These are phyloP conservation scores for Stentor coeruleus DNA, from an alignment of 73 alveolate genomes.

Conservation along the genomic window DNA sequence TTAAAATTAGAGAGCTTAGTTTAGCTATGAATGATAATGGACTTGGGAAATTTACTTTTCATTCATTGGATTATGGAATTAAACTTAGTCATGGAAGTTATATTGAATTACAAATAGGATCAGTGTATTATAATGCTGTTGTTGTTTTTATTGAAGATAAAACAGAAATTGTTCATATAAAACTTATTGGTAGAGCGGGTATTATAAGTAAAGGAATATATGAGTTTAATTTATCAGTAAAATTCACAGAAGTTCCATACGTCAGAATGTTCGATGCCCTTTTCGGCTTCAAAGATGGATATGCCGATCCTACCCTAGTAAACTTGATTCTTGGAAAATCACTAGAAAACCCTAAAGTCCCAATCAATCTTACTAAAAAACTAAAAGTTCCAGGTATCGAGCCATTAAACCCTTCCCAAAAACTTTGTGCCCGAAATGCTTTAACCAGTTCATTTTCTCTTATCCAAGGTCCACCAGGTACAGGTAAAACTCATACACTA, in stretches of 20 bases:
- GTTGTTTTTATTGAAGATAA: background rate
- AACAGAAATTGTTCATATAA: background rate
- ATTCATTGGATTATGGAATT: background rate
- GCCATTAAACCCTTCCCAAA: background rate
- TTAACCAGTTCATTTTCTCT: conserved; percentile 32
- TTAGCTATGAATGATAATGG: background rate
- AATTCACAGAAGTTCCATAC: background rate
- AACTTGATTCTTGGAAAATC: background rate
- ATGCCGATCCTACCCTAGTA: background rate
- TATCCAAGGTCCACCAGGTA: conserved; percentile 92
- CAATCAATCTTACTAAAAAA: too few species aligned
- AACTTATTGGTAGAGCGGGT: background rate
- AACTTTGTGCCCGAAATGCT: background rate
- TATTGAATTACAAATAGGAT: background rate
- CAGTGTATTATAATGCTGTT: background rate
- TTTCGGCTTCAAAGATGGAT: background rate
- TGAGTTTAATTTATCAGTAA: too few species aligned
- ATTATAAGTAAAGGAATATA: background rate
- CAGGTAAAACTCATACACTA: conserved; percentile 79
- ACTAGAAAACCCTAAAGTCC: background rate
- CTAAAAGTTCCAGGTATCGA: background rate
- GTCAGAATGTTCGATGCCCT: background rate
- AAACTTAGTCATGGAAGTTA: background rate
- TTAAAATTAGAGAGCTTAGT: too few species aligned
- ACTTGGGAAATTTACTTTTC: background rate